Conservation (phyloP, 176 grass and related monocot species). For the Triticum urartu region DNA sequence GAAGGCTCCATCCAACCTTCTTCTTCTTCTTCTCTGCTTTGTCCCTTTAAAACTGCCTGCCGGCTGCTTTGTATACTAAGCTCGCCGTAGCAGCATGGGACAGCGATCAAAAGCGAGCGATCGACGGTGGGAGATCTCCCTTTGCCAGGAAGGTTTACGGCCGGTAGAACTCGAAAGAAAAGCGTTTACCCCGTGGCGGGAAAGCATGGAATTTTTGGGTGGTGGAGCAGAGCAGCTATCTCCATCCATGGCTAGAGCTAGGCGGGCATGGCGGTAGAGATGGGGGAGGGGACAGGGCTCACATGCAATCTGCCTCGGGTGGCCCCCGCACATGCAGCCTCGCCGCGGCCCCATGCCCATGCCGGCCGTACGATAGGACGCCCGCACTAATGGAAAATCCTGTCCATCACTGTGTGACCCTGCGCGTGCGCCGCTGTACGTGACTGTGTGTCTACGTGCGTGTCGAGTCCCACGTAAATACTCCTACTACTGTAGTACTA, state of each 20-base stretch:
- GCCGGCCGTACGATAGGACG: neutral
- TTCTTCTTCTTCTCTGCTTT: neutral
- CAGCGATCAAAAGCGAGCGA: neutral
- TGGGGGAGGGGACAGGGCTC: neutral
- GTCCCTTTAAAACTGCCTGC: neutral
- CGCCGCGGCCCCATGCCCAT: constrained; percentile 1
- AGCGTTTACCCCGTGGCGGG: neutral
- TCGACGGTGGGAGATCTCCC: neutral
- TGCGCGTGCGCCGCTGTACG: neutral
- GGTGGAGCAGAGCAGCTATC: neutral
- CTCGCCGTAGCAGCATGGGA: neutral
- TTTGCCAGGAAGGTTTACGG: neutral
- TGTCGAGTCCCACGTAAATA: neutral
- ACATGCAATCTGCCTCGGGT: constrained; percentile 9
- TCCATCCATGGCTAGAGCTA: neutral
- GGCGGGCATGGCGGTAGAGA: neutral
- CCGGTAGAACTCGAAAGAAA: neutral
- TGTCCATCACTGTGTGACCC: neutral
- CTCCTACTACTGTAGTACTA: no score
- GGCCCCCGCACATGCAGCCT: neutral
- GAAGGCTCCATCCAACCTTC: neutral
- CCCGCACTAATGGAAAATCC: neutral
- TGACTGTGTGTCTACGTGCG: neutral
- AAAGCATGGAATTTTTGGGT: constrained; percentile 15
- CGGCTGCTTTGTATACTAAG: neutral